Conservation (phyloP, 208 protist species). For the Acanthamoeba castellanii region DNA sequence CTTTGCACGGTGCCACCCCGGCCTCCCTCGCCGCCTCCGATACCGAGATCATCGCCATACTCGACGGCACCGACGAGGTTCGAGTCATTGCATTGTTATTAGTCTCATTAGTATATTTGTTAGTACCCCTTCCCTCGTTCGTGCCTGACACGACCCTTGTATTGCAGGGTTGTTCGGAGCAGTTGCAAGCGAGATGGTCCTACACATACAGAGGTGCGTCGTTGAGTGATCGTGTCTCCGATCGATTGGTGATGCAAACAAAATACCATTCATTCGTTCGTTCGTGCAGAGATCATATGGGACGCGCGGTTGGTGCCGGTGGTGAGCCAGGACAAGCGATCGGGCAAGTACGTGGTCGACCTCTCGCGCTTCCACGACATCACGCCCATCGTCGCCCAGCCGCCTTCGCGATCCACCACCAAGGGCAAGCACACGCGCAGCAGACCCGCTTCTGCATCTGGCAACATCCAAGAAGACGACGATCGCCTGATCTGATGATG, state of each 20-base stretch:
- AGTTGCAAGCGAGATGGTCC: conserved; percentile 50
- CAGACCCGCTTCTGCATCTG: neutral
- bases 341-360: conserved; percentile 69
- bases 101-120: too few relatives aligned
- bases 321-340: conserved; percentile 18
- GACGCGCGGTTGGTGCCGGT: conserved; percentile 55
- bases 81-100: too few relatives aligned
- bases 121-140: neutral
- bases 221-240: neutral
- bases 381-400: conserved; percentile 15
- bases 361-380: conserved; percentile 60
- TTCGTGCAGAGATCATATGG: conserved; percentile 65
- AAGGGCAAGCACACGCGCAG: neutral
- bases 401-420: neutral
- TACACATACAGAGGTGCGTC: conserved; percentile 56
- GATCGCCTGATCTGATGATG: neutral
- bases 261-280: too few relatives aligned
- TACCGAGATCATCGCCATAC: conserved; percentile 61
- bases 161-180: conserved; percentile 54
- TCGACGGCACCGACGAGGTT: conserved; percentile 71
- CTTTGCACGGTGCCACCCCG: conserved; percentile 53
- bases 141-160: neutral
- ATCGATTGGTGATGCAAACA: too few relatives aligned
- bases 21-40: conserved; percentile 4
- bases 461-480: neutral